phyloP scores from a whole-genome alignment of 2,329 filamentous ascomycete genomes.

The Cercospora beticola region DNA sequence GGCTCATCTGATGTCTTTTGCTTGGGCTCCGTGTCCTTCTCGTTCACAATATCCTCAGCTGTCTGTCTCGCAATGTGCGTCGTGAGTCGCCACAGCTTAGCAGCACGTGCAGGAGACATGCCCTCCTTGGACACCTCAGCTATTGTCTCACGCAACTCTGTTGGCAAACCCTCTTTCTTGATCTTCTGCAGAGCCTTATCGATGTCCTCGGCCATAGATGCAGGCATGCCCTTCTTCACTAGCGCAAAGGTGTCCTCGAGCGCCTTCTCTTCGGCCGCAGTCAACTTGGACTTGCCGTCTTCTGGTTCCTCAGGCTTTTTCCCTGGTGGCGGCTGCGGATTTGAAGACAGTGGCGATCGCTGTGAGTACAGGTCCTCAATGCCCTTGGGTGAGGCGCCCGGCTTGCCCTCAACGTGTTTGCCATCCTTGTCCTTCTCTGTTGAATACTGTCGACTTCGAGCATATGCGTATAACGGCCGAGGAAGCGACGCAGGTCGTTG shows the following conservation, averaged over 20 bases:
- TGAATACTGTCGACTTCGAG: constrained; percentile 46
- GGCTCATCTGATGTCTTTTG: constrained; percentile 49
- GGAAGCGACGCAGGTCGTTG: constrained; percentile 42
- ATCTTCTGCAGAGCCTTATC: constrained; percentile 62
- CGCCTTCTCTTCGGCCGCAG: constrained; percentile 56
- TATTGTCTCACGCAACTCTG: constrained; percentile 65
- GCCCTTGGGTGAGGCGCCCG: constrained; percentile 41
- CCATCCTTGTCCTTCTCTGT: constrained; percentile 43
- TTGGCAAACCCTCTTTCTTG: constrained; percentile 67
- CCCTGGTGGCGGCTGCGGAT: constrained; percentile 35
- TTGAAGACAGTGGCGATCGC: constrained; percentile 40
- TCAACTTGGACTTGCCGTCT: constrained; percentile 49
- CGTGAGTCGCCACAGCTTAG: constrained; percentile 60
- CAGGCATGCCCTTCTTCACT: constrained; percentile 60
- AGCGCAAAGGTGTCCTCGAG: constrained; percentile 58
- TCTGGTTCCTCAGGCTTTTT: constrained; percentile 41
- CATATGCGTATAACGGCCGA: constrained; percentile 46
- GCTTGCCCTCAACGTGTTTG: constrained; percentile 31
- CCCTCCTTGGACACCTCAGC: constrained; percentile 53
- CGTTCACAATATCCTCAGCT: constrained; percentile 43
- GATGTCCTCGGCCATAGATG: constrained; percentile 60
- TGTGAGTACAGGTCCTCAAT: constrained; percentile 50
- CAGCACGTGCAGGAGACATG: constrained; percentile 61
- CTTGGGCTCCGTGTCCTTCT: constrained; percentile 38
- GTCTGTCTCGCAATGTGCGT: constrained; percentile 56